Base-by-base conservation (phyloP, 306 rosid genomes). In the Citrullus amarus region DNA sequence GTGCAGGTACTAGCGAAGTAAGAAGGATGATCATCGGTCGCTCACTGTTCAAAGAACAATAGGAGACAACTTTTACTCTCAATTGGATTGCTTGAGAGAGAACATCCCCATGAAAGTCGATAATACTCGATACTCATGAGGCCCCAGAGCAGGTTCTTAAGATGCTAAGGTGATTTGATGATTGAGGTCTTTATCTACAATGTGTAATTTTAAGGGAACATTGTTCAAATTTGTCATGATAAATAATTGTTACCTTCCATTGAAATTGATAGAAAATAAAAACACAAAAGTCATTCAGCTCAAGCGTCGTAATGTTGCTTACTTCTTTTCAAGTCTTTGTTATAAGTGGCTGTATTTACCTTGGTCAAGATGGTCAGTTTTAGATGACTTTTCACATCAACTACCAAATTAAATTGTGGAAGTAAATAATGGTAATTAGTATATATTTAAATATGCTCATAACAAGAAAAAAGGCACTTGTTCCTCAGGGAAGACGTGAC, bases 1-100 rank as follows among this genome's bases (percentile, higher is more conserved):
- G 97, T 5, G 98, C 97, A 18, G 97, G 97, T 74, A 94, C 95
- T 50, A 92, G 95, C 75, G 97, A 92, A 91, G 85, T 95, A 79
- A 86, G 98, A 89, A 88, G 97, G 84, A 89, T 95, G 88, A 91
- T 95, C 65, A 94, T 94, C 41, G 98, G 95, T 50, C 96, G 98
- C 9, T 94, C 87, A 54, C 96, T 94, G 81, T 86, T 90, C 77
- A 94, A 94, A 82, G 93, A 86, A 78, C 89, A 89, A 62, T 89
- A 85, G 18, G 59, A 85, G 79, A 79, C 73, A 9, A 28, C 69
- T 28, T 15, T 41, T 5, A 60, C 34, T 17, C 38, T 17, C 38
- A 38, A 53, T 57, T 36, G 79, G 4, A 25, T 71, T 28, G 59
- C 60, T 48, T 28, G 22, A 46, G 2, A 46, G 77, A 28, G 8